Evolutionary conservation across 352 stramenopile species (phyloP), one percentile per base, ranked within the genome.

Genomic region (Phytopythium litorale): DNA sequence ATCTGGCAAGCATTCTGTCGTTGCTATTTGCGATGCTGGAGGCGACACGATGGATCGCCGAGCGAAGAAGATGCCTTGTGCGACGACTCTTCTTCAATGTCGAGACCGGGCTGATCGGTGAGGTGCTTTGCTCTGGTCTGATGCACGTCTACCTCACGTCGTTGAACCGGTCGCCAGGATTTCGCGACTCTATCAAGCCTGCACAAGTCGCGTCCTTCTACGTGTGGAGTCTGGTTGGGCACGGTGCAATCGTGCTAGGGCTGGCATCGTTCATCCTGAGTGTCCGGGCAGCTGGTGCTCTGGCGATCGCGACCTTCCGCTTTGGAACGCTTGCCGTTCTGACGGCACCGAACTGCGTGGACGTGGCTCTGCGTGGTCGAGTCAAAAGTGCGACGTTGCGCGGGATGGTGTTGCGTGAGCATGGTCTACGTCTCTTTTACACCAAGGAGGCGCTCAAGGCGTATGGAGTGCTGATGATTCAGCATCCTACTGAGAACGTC

Each of bases 21-120:
- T 66, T 78, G 61, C 56, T 71, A 30, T 78, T 73, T 25, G 71
- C 73, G 38, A 75, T 78, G 56, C 3, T 75, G 19, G 71, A 75
- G 63, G 66, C 63, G 0, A 73, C 70, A 33, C 52, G 52, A 5
- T 76, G 66, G 63, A 33, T 76, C 42, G 45, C 40, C 12, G 60
- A 68, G 30, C 43, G 53, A 21, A 16, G 53, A 9, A 63, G 59
- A 28, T 68, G 66, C 49, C 8, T 70, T 4, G n/a, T 69, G 13
- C 70, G 66, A 38, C 64, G 68, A 15, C 55, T 78, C 8, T 56
- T 75, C 23, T 71, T 78, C 49, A 76, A 76, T 49, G 64, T 72
- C 15, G 70, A 76, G 45, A 76, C 70, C 8, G 66, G 70, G 35
- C 59, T 76, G 35, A 16, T 76, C 4, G 70, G 70, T 3, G 70